phyloP scores from a whole-genome alignment of 176 grass and related monocot genomes.

The Triticum monococcum region DNA sequence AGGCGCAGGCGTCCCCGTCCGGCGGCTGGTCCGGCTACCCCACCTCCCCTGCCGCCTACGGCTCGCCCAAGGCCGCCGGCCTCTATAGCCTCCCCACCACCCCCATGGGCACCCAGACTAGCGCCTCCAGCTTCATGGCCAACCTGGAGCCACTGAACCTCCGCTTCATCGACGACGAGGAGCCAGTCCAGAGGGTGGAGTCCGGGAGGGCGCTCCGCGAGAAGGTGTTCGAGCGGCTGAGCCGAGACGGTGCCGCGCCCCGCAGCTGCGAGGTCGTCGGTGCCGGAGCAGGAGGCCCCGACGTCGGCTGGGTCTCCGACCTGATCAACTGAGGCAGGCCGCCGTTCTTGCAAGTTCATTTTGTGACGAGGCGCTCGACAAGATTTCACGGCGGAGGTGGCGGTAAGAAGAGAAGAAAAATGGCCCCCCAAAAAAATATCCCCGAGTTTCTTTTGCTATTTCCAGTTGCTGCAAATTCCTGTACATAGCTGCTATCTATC shows the following conservation, averaged over 20 bases:
- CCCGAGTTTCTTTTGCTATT: neutral
- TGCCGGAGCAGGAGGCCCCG: conserved; percentile 11
- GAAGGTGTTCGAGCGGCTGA: conserved; percentile 74
- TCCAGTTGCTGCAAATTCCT: conserved; percentile 34
- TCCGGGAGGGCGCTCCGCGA: conserved; percentile 69
- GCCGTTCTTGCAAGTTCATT: neutral
- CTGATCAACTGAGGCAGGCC: conserved; percentile 52
- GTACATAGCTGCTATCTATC: conserved; percentile 42
- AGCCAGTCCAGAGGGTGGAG: conserved; percentile 70
- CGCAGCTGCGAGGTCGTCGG: neutral
- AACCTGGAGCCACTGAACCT: conserved; percentile 38
- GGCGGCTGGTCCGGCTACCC: conserved; percentile 36
- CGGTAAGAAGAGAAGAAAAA: neutral
- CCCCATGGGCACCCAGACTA: conserved; percentile 4
- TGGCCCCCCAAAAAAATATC: neutral
- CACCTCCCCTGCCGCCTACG: conserved; percentile 7
- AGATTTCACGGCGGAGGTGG: neutral
- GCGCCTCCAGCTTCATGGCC: neutral
- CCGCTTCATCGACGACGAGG: conserved; percentile 38
- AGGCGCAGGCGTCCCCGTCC: conserved; percentile 50
- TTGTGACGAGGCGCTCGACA: too few relatives aligned
- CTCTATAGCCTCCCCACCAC: conserved; percentile 72
- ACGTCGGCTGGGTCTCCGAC: conserved; percentile 84
- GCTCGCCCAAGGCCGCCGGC: conserved; percentile 37
- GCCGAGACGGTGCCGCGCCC: conserved; percentile 35